Evolutionary conservation across 805 yeast species (phyloP), one percentile per base, ranked within the genome.

Genomic region (Diddensiella caesifluorescens): DNA sequence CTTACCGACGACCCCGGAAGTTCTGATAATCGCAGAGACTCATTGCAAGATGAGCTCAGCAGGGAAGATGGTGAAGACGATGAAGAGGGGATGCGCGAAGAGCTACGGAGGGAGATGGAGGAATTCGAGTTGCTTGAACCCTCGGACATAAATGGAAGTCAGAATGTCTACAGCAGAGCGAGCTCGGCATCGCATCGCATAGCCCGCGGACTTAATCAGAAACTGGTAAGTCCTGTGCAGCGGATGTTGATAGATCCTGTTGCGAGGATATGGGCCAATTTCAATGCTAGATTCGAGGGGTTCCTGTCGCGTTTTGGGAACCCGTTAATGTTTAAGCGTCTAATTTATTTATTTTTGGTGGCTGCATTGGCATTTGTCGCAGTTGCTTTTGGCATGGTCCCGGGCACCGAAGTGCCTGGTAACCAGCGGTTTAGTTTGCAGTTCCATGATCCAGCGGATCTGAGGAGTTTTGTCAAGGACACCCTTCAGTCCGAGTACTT

Each of bases 281-380:
- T 63, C 6, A 55, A 62, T 41, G 61, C 65, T 29, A 69, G 71
- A 39, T 64, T 77, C 40, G 95, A 89, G 52, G 61, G 65, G 22
- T 61, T 69, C 21, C 61, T 90, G 9, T 68, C 79, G 15, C 74
- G 74, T 46, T 51, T 84, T n/a, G 95, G 96, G 3, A 87, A 89
- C 56, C 96, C 96, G 3, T 62, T 87, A 36, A 82, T 90, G 21
- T 77, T 89, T 21, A 82, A 83, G 51, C 68, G 97, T 31, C 67
- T 89, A 29, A 60, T 84, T 2, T 86, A 86, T 54, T 83, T 90
- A 7, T 53, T 79, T 2, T 56, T 80, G 36, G 74, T 86, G 50
- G 75, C 86, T n/a, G 45, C 64, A 0, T 53, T 80, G 3, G 64
- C 85, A 3, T 79, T 79, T 50, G 52, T 74, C 19, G 68, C 84